A percentile compares a stretch with the other conserved stretches of the same genome.
phyloP scores from a whole-genome alignment of 1,139 yeast species.

The Magnusiomyces fungicola region DNA sequence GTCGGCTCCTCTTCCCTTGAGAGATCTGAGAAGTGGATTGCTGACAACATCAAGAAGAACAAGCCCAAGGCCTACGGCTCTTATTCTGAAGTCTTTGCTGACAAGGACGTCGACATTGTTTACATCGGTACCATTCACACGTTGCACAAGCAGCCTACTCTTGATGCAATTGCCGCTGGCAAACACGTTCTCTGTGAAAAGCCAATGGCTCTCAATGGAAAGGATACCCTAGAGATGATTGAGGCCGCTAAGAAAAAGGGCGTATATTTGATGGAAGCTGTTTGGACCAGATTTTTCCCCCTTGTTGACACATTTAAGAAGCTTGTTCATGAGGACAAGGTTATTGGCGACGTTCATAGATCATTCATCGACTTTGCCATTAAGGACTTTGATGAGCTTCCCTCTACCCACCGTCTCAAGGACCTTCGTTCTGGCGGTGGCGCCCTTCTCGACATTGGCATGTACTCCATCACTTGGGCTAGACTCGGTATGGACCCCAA shows the following conservation, averaged over 20 bases:
- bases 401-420: constrained; percentile 31
- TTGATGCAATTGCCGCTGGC: constrained; percentile 45
- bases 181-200: constrained; percentile 57
- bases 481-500: constrained; percentile 27
- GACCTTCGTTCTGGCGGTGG: constrained; percentile 52
- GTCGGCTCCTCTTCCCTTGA: constrained; percentile 28
- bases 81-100: constrained; percentile 37
- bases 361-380: constrained; percentile 35
- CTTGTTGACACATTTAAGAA: constrained; percentile 36
- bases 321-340: constrained; percentile 39
- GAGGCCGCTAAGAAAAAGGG: constrained; percentile 41
- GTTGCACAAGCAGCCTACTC: constrained; percentile 45
- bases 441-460: constrained; percentile 52
- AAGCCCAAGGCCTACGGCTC: constrained; percentile 26
- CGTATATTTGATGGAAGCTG: constrained; percentile 54
- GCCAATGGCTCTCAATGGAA: constrained; percentile 48
- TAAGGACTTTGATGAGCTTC: constrained; percentile 29
- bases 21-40: constrained; percentile 25
- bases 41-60: constrained; percentile 15
- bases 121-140: constrained; percentile 57
- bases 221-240: constrained; percentile 41
- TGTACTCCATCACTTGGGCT: constrained; percentile 46
- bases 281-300: constrained; percentile 62
- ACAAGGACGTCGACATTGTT: constrained; percentile 44
- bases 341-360: constrained; percentile 43